Conservation (phyloP, 176 grass and related monocot species). For the Guadua angustifolia region DNA sequence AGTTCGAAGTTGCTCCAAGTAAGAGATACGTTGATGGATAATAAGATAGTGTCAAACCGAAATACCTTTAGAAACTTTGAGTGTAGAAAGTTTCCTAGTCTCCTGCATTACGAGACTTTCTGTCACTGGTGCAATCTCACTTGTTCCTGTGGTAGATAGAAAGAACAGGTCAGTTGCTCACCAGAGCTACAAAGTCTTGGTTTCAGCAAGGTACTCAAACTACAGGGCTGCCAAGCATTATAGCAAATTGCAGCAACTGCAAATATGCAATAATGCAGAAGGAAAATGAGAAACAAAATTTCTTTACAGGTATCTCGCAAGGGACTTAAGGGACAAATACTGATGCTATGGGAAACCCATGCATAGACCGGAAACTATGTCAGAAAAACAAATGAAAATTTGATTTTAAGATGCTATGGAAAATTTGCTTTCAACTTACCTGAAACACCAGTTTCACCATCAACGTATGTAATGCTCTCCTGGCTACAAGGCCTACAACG, state of each 20-base stretch:
- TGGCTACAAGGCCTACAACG: constrained; percentile 40
- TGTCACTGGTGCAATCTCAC: constrained; percentile 48
- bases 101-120: constrained; percentile 56
- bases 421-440: constrained; percentile 38
- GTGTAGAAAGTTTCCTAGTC: constrained; percentile 61
- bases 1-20: neutral
- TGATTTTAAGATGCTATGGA: neutral
- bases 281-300: neutral
- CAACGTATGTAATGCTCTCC: constrained; percentile 44
- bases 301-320: neutral
- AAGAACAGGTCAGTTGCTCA: constrained; percentile 37
- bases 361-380: constrained; percentile 22
- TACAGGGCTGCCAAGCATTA: neutral
- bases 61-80: constrained; percentile 91
- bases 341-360: neutral
- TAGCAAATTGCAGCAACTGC: constrained; percentile 1
- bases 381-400: neutral
- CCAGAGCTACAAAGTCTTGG: neutral
- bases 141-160: constrained; percentile 59
- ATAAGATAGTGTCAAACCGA: constrained; percentile 23
- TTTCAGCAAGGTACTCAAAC: constrained; percentile 16
- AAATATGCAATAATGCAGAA: neutral
- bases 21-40: constrained; percentile 27
- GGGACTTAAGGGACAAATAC: neutral
- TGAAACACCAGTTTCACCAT: constrained; percentile 47